Evolutionary conservation across 345 rosid genomes (phyloP), one percentile per base, ranked within the genome.

Genomic region (Eucalyptus polybractea): DNA sequence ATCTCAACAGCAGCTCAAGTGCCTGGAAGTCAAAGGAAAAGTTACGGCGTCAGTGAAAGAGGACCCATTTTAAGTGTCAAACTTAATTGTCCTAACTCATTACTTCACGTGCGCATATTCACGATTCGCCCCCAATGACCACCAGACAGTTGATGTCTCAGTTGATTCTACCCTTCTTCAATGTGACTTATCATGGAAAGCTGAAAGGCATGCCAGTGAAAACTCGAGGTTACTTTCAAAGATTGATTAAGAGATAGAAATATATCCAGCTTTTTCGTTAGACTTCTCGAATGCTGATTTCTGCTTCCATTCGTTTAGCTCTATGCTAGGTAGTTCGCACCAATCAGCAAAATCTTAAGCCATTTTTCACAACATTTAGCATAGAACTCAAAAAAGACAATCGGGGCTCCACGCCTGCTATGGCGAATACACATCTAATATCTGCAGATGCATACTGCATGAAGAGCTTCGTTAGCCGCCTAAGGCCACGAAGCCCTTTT

Each of bases 1-100:
- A 92, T 93, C 86, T 91, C 95, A 92, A 49, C 87, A 88, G 88
- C 80, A 95, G 87, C 54, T 56, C 67, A 87, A 72, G 86, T 87
- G 87, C 91, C 95, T 93, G 93, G 58, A 87, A 76, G 86, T 86
- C 45, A 86, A 88, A 91, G 31, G 42, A 56, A 87, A 76, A 76
- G 47, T 76, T 76, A 21, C 47, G 21, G 27, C 29, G 15, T 42
- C 83, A 76, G 83, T 21, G 83, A 76, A 76, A 76, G 83, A 40
- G 83, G 83, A 37, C 40, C 47, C 15, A 76, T 40, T 40, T 37
- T 37, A 76, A 76, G 83, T 76, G 47, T 76, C 83, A 76, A 19
- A 76, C 24, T 42, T 76, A 76, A 21, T 76, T 4, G 16, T 76
- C 44, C 29, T 76, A 65, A 76, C 24, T 42, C 83, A 40, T 76